Percentiles rank a stretch among this genome's conserved stretches.
These are phyloP conservation scores for Trichoderma breve DNA, from an alignment of 2,329 filamentous ascomycete species.

Conservation along the genomic window DNA sequence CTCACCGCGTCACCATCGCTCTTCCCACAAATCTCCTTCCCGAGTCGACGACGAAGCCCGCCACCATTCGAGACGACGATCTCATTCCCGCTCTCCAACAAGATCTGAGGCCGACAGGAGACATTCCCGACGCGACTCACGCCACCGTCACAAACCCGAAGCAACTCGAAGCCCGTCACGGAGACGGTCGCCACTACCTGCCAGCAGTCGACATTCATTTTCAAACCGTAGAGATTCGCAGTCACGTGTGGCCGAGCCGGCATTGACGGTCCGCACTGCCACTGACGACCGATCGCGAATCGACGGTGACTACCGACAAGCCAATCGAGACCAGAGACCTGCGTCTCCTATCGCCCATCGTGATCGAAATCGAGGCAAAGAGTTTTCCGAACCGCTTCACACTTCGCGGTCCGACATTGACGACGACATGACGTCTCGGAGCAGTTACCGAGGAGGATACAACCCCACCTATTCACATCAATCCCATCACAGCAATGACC, in stretches of 20 bases:
- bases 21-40: conserved; percentile 31
- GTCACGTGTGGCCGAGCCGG: conserved; percentile 27
- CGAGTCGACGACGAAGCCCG: conserved; percentile 25
- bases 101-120: conserved; percentile 29
- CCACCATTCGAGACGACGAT: conserved; percentile 25
- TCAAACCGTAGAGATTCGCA: conserved; percentile 21
- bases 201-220: conserved; percentile 13
- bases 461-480: conserved; percentile 39
- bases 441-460: conserved; percentile 44
- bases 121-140: conserved; percentile 28
- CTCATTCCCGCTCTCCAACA: conserved; percentile 29
- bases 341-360: conserved; percentile 31
- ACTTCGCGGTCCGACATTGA: conserved; percentile 52
- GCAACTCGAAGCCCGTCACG: conserved; percentile 16
- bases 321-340: conserved; percentile 27
- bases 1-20: conserved; percentile 33
- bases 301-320: conserved; percentile 26
- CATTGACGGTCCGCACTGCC: conserved; percentile 22
- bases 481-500: conserved; percentile 38
- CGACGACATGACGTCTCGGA: conserved; percentile 48
- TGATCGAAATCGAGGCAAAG: conserved; percentile 32
- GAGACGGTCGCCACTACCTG: conserved; percentile 20
- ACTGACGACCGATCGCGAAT: conserved; percentile 20
- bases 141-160: conserved; percentile 22
- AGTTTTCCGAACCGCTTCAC: conserved; percentile 32